Evolutionary conservation across 148 eudicot species (phyloP).

Genomic region (Nyssa sinensis): DNA sequence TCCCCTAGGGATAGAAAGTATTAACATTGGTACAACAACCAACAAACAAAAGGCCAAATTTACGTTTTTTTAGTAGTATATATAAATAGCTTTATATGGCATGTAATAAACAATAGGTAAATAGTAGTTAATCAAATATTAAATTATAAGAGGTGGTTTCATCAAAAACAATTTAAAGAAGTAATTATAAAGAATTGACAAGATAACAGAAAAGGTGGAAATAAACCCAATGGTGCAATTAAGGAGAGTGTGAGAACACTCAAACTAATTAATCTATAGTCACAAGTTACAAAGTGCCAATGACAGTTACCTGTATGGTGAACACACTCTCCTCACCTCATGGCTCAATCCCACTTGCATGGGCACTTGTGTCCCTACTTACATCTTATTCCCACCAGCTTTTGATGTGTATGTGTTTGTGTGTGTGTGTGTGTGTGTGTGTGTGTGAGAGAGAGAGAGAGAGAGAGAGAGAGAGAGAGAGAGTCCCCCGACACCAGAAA

Average conservation of each 20-base stretch:
- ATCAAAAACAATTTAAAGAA: neutral
- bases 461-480: neutral
- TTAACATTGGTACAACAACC: neutral
- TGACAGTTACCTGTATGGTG: conserved; percentile 15
- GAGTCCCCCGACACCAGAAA: neutral
- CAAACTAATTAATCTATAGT: neutral
- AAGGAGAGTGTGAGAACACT: neutral
- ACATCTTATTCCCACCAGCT: conserved; percentile 14
- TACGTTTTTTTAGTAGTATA: neutral
- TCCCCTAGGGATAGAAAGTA: too few species aligned
- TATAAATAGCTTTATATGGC: neutral
- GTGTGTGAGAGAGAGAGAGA: neutral
- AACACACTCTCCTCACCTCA: neutral
- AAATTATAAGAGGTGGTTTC: neutral
- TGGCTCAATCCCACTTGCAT: conserved; percentile 14
- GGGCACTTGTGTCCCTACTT: conserved; percentile 10
- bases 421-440: neutral
- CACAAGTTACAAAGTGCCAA: neutral
- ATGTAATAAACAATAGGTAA: too few species aligned
- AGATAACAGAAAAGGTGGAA: neutral
- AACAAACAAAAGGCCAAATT: neutral
- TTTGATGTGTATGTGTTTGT: neutral
- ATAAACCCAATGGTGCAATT: conserved; percentile 9
- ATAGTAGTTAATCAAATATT: too few species aligned
- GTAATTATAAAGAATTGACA: neutral